These are phyloP conservation scores for Boechera divaricarpa DNA, from an alignment of 345 rosid species.

Conservation along the genomic window DNA sequence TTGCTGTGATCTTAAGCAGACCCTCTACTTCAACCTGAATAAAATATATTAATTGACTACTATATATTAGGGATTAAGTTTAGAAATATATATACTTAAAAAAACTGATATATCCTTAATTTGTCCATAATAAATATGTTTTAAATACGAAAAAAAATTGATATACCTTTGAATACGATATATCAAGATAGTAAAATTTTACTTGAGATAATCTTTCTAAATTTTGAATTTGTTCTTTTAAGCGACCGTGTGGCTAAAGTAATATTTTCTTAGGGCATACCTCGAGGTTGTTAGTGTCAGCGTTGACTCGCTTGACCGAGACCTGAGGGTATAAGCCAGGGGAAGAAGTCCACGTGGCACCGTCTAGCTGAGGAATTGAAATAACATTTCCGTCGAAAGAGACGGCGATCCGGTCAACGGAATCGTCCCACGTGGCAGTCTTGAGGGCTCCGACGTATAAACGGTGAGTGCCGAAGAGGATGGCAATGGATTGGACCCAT, in stretches of 20 bases:
- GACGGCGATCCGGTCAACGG: constrained; percentile 49
- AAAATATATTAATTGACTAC: neutral
- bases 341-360: constrained; percentile 49
- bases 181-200: no score
- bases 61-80: neutral
- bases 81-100: neutral
- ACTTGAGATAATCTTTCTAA: neutral
- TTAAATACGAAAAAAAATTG: neutral
- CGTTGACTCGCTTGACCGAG: constrained; percentile 48
- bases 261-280: constrained; percentile 12
- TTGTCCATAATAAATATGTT: no score
- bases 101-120: no score
- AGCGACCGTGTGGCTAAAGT: neutral
- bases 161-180: neutral
- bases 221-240: neutral
- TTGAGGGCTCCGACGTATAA: constrained; percentile 57
- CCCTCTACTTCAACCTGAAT: constrained; percentile 50
- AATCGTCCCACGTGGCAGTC: constrained; percentile 64
- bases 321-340: constrained; percentile 27
- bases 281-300: constrained; percentile 50
- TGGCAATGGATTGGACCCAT: constrained; percentile 61
- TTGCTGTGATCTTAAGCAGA: constrained; percentile 53
- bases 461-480: constrained; percentile 58
- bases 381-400: constrained; percentile 51
- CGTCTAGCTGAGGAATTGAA: constrained; percentile 41